These are phyloP conservation scores for Spatholobus suberectus DNA, from an alignment of 306 rosid species.

Conservation along the genomic window DNA sequence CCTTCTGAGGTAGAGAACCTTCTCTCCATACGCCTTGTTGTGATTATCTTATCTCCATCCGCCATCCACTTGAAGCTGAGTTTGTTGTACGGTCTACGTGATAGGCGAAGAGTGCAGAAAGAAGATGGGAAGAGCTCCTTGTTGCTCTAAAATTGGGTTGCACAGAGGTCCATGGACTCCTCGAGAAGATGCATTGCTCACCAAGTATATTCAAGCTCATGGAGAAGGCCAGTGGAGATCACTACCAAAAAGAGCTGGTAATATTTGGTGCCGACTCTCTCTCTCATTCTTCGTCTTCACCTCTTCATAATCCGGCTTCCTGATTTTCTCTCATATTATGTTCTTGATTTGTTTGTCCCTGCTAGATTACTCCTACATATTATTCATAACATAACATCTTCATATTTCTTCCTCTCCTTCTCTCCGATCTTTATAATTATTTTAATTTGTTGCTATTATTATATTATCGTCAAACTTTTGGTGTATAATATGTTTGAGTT, in stretches of 20 bases:
- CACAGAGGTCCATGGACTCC: constrained; percentile 93
- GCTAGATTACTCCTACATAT: neutral
- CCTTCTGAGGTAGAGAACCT: constrained; percentile 25
- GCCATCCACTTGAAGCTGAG: neutral
- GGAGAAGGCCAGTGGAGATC: constrained; percentile 97
- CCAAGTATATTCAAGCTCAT: constrained; percentile 71
- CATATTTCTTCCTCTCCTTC: neutral
- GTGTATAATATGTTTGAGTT: neutral
- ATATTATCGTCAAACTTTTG: neutral
- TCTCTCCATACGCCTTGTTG: neutral
- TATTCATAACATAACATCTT: neutral
- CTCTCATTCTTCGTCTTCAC: neutral
- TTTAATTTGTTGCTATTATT: neutral
- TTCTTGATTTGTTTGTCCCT: neutral
- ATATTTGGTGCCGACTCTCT: no score
- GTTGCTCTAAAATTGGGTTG: constrained; percentile 85
- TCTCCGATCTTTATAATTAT: neutral
- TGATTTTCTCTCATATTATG: neutral
- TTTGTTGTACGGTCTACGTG: neutral
- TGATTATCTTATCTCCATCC: neutral
- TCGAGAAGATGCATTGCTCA: constrained; percentile 80
- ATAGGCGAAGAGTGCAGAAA: neutral
- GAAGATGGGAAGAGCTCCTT: constrained; percentile 86
- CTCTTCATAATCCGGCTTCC: neutral
- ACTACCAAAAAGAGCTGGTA: constrained; percentile 83